Base-by-base conservation (phyloP, 805 yeast species). In the Candida ponderosae region DNA sequence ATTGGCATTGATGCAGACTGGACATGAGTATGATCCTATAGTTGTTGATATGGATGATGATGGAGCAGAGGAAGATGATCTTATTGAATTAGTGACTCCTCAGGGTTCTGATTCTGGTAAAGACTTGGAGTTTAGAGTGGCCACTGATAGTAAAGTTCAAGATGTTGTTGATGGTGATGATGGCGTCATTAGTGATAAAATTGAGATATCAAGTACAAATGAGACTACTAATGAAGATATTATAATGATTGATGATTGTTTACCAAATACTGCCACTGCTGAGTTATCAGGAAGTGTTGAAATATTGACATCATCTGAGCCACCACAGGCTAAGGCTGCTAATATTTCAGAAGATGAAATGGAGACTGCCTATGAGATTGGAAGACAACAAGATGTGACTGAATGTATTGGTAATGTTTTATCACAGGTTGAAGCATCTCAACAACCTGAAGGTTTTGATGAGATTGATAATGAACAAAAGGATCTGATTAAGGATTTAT, bases 351-450 rank as follows among this genome's bases (percentile, higher is more conserved):
- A 76, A 4, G 84, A 79, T 43, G 87, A 81, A 50, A 71, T 82
- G 59, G 88, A 77, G 40, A 74, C 79, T 48, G 79, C 93, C 0
- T 66, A 81, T 37, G 89, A 85, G 52, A 67, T 80, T 51, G 95
- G 96, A 3, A 69, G 95, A 45, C 98, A 93, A 56, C 98, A 93
- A 57, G 98, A 93, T 64, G 97, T 93, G 16, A 88, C 97, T 0
- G 98, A 93, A 56, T 90, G 97, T 58, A 88, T 90, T 51, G 95
- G 89, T 38, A 93, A 93, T 56, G 97, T 93, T 7, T 67, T 89
- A 13, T 84, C 81, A 45, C 97, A 90, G 56, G 64, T 93, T 28
- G 97, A 90, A 54, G 85, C 95, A 19, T 94, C 96, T 0, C 68
- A 84, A 40, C 77, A 72, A 35, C 94, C 96, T 0, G 67, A 66